Conservation (phyloP, 805 yeast genomes). For the Starmerella tilneyi region DNA sequence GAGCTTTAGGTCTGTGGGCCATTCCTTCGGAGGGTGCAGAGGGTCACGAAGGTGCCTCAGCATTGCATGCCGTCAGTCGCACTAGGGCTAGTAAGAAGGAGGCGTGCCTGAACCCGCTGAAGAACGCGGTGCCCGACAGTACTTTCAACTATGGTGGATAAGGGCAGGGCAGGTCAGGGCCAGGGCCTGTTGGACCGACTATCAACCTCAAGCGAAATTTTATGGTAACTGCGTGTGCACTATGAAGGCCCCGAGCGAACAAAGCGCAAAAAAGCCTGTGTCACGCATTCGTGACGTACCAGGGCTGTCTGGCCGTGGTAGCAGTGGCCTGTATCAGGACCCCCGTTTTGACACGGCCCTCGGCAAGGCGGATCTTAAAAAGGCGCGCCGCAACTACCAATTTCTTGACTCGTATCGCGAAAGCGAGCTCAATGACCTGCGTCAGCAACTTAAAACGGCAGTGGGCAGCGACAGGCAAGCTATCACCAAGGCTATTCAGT, state of each 20-base stretch:
- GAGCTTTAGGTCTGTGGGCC: constrained; percentile 15
- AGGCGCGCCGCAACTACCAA: constrained; percentile 64
- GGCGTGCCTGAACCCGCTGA: too few species aligned
- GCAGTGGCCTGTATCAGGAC: constrained; percentile 51
- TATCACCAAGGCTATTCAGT: constrained; percentile 29
- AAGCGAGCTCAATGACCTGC: constrained; percentile 55
- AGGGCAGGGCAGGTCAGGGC: too few species aligned
- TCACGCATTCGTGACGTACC: constrained; percentile 60
- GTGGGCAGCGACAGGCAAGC: constrained; percentile 39
- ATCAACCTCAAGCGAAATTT: too few species aligned
- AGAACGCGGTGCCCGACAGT: too few species aligned
- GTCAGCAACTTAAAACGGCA: constrained; percentile 38
- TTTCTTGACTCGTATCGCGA: constrained; percentile 81
- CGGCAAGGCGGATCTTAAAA: constrained; percentile 66
- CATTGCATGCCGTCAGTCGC: constrained; percentile 6
- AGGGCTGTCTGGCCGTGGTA: constrained; percentile 30
- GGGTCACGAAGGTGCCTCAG: constrained; percentile 19
- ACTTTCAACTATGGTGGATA: too few species aligned
- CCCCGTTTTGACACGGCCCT: constrained; percentile 83
- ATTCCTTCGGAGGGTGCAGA: constrained; percentile 14
- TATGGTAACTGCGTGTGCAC: too few species aligned
- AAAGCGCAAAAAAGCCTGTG: constrained; percentile 63
- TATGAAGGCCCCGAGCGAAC: constrained; percentile 87
- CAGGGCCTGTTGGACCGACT: too few species aligned
- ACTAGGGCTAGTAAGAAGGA: neutral